Conservation (phyloP, 805 yeast genomes). For the Wickerhamomyces mucosus region DNA sequence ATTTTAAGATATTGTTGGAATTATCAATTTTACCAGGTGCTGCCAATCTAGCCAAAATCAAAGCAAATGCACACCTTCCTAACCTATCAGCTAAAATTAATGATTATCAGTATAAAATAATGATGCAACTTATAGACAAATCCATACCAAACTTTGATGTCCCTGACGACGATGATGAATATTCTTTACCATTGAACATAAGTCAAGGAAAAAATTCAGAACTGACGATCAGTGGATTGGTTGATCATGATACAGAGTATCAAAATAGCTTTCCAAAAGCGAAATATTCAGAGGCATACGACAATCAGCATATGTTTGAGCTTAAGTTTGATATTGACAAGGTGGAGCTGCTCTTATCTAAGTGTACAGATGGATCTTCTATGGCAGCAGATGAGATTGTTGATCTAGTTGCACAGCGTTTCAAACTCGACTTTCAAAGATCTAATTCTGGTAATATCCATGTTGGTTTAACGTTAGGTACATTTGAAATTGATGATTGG, state of each 20-base stretch:
- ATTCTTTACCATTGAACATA: constrained; percentile 15
- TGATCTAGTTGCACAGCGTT: constrained; percentile 60
- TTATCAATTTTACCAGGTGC: constrained; percentile 82
- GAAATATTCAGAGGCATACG: neutral
- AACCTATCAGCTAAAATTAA: constrained; percentile 60
- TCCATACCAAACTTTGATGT: constrained; percentile 44
- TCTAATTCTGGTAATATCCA: constrained; percentile 48
- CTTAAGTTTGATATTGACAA: constrained; percentile 59
- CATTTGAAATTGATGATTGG: constrained; percentile 65
- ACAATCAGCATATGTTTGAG: constrained; percentile 57
- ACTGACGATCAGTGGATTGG: constrained; percentile 9
- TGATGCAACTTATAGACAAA: constrained; percentile 68
- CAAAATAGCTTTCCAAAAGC: constrained; percentile 4
- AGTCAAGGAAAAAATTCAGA: constrained; percentile 5
- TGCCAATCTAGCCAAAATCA: constrained; percentile 58
- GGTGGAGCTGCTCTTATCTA: constrained; percentile 51
- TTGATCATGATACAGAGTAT: constrained; percentile 1
- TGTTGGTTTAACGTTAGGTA: constrained; percentile 53
- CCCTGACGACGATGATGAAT: constrained; percentile 24
- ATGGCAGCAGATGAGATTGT: constrained; percentile 59
- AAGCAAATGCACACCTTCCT: constrained; percentile 72
- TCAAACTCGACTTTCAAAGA: constrained; percentile 50
- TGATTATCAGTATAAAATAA: constrained; percentile 83
- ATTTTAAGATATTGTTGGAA: constrained; percentile 66
- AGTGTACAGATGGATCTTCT: constrained; percentile 56